phyloP scores from a whole-genome alignment of 352 stramenopile species.

The Phytophthora pini region DNA sequence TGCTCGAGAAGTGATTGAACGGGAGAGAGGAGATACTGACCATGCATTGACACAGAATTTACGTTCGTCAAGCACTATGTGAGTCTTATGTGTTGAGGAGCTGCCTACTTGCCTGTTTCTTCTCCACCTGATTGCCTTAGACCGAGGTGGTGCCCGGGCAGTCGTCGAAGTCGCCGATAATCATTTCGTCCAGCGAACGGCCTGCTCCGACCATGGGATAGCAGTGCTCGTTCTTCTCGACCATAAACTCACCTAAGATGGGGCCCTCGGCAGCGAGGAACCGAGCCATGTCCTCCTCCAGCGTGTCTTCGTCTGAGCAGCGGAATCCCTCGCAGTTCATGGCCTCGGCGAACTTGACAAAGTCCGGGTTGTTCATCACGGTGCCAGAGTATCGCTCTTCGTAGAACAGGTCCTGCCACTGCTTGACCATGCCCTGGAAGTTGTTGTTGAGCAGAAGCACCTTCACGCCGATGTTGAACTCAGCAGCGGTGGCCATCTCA shows the following conservation, averaged over 20 bases:
- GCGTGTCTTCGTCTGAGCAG: conserved; percentile 88
- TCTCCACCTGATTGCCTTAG: conserved; percentile 47
- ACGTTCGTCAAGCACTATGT: conserved; percentile 25
- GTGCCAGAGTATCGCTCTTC: conserved; percentile 93
- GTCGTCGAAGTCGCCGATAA: conserved; percentile 95
- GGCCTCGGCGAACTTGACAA: conserved; percentile 92
- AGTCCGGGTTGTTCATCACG: conserved; percentile 94
- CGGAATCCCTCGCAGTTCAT: conserved; percentile 95
- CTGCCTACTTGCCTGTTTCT: conserved; percentile 26
- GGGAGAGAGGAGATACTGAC: conserved; percentile 8
- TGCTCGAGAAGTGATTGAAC: conserved; percentile 55
- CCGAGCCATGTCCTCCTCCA: conserved; percentile 91
- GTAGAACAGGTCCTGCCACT: conserved; percentile 98
- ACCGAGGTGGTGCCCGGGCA: conserved; percentile 91
- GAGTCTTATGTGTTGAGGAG: conserved; percentile 15
- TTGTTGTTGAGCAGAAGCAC: conserved; percentile 97
- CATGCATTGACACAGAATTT: conserved; percentile 24
- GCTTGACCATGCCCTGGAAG: conserved; percentile 98
- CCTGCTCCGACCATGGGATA: conserved; percentile 95
- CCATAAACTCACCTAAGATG: conserved; percentile 95
- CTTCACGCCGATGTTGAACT: conserved; percentile 95
- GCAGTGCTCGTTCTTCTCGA: conserved; percentile 95
- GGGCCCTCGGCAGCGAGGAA: conserved; percentile 95
- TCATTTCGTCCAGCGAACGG: conserved; percentile 94
- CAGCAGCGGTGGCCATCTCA: conserved; percentile 95